phyloP scores from a whole-genome alignment of 257 asterid species.

The Solanum rostratum region DNA sequence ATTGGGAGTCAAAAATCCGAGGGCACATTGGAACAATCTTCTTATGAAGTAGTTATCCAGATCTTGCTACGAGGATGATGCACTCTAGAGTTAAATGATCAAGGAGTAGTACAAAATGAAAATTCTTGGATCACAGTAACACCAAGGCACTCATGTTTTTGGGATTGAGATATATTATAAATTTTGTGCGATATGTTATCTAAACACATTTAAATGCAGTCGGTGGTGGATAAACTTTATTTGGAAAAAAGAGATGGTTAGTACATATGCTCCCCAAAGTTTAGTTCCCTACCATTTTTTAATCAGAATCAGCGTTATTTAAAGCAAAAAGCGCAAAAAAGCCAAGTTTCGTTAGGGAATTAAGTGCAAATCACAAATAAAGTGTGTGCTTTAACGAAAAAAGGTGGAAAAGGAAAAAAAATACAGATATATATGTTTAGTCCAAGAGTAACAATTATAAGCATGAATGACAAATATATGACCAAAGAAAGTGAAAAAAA shows the following conservation, averaged over 20 bases:
- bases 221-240: neutral
- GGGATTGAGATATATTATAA: neutral
- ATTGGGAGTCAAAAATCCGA: neutral
- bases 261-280: neutral
- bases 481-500: no score
- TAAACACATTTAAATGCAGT: neutral
- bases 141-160: neutral
- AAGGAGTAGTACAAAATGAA: neutral
- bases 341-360: no score
- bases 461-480: no score
- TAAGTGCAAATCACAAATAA: no score
- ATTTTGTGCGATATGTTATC: neutral
- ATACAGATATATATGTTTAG: no score
- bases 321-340: no score
- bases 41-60: neutral
- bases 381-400: no score
- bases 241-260: neutral
- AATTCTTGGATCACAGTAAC: neutral
- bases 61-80: neutral
- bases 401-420: no score
- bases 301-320: neutral
- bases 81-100: neutral
- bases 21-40: neutral
- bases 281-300: neutral
- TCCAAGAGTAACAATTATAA: no score